Percentiles rank a stretch among this genome's conserved stretches.
phyloP scores from a whole-genome alignment of 768 basidiomycete species.

The Russula virescens region DNA sequence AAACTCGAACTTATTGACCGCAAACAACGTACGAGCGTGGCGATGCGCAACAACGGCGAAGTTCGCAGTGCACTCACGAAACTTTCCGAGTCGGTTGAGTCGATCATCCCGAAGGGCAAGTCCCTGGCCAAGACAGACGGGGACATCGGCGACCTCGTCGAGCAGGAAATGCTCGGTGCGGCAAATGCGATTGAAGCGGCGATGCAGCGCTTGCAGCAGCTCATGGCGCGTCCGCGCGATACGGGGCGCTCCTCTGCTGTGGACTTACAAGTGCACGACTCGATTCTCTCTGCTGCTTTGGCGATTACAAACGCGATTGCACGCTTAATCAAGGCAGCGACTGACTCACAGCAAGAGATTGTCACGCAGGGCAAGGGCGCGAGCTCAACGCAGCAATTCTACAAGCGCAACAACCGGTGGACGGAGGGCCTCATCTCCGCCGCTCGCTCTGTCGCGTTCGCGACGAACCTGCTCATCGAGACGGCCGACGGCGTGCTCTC shows the following conservation, averaged over 20 bases:
- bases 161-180: slow-evolving; percentile 92
- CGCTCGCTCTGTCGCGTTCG: slow-evolving; percentile 95
- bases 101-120: slow-evolving; percentile 78
- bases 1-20: slow-evolving; percentile 75
- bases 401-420: slow-evolving; percentile 99
- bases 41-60: slow-evolving; percentile 86
- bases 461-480: slow-evolving; percentile 92
- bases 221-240: slow-evolving; percentile 89
- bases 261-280: slow-evolving; percentile 96
- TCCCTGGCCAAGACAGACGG: slow-evolving; percentile 75
- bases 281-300: slow-evolving; percentile 88
- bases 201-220: slow-evolving; percentile 80
- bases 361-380: slow-evolving; percentile 93
- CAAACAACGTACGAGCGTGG: slow-evolving; percentile 72
- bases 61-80: slow-evolving; percentile 74
- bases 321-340: slow-evolving; percentile 91
- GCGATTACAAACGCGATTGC: slow-evolving; percentile 95
- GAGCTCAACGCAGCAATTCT: slow-evolving; percentile 91
- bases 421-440: slow-evolving; percentile 98
- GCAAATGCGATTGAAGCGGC: slow-evolving; percentile 92
- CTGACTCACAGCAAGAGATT: slow-evolving; percentile 97
- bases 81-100: slow-evolving; percentile 84
- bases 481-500: slow-evolving; percentile 96
- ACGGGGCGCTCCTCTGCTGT: slow-evolving; percentile 81
- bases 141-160: slow-evolving; percentile 93